Percentiles rank a stretch among this genome's conserved stretches.
These are phyloP conservation scores for Ceratobasidium sp. DNA, from an alignment of 1,284 basidiomycete genomes.

Conservation along the genomic window DNA sequence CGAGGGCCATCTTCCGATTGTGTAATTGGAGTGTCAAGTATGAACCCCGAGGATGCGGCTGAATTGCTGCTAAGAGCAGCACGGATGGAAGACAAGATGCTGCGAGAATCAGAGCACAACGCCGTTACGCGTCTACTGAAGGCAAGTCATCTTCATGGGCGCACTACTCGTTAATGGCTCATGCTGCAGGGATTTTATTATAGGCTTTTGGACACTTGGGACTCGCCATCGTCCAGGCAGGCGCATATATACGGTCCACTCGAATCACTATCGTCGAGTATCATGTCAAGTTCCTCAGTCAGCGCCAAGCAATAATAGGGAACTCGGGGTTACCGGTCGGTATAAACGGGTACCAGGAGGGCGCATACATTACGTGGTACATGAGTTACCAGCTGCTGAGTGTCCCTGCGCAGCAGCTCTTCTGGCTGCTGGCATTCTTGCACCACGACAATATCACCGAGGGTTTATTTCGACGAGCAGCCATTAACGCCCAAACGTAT, in stretches of 20 bases:
- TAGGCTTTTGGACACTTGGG: slow-evolving; percentile 26
- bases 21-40: background rate
- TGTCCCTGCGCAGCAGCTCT: background rate
- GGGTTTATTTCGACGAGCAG: background rate
- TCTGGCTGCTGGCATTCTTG: slow-evolving; percentile 2
- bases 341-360: slow-evolving; percentile 11
- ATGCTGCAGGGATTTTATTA: background rate
- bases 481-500: background rate
- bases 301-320: background rate
- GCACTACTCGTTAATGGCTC: background rate
- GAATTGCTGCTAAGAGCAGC: slow-evolving; percentile 9
- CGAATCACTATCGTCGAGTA: background rate
- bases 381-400: slow-evolving; percentile 20
- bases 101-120: background rate
- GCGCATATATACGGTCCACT: background rate
- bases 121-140: background rate
- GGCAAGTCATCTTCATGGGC: background rate
- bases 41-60: slow-evolving; percentile 15
- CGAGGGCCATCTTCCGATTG: background rate
- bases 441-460: background rate
- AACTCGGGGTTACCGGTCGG: background rate
- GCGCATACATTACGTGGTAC: slow-evolving; percentile 18
- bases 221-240: slow-evolving; percentile 40
- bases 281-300: background rate
- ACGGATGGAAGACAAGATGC: background rate